Conservation (phyloP, 148 eudicot species). For the Chenopodium berlandieri region DNA sequence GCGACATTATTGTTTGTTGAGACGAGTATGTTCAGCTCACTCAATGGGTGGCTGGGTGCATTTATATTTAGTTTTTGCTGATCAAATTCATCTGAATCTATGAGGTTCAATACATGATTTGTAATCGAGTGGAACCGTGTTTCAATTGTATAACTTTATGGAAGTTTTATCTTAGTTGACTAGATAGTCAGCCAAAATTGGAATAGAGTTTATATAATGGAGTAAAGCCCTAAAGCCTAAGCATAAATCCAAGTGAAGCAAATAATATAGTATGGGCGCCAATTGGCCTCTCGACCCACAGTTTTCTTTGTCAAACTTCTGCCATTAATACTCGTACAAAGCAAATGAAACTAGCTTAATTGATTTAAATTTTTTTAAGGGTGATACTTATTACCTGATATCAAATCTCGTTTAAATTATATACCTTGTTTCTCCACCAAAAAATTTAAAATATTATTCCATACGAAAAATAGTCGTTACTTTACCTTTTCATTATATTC, state of each 20-base stretch:
- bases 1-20: conserved; percentile 18
- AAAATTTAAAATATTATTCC: no score
- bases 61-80: neutral
- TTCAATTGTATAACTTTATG: neutral
- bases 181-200: conserved; percentile 5
- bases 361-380: no score
- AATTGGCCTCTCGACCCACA: neutral
- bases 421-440: no score
- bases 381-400: no score
- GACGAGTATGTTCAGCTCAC: neutral
- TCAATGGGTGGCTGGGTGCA: neutral
- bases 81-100: neutral
- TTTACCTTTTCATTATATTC: neutral
- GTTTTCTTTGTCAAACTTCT: no score
- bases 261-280: neutral
- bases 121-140: neutral
- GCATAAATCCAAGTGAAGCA: neutral
- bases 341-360: no score
- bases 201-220: neutral
- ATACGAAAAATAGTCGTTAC: no score
- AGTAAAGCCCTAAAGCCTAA: neutral
- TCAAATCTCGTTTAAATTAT: no score
- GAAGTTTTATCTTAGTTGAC: conserved; percentile 6
- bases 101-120: neutral
- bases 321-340: no score